phyloP scores from a whole-genome alignment of 2,329 filamentous ascomycete genomes.

The Botrytis hyacinthi region DNA sequence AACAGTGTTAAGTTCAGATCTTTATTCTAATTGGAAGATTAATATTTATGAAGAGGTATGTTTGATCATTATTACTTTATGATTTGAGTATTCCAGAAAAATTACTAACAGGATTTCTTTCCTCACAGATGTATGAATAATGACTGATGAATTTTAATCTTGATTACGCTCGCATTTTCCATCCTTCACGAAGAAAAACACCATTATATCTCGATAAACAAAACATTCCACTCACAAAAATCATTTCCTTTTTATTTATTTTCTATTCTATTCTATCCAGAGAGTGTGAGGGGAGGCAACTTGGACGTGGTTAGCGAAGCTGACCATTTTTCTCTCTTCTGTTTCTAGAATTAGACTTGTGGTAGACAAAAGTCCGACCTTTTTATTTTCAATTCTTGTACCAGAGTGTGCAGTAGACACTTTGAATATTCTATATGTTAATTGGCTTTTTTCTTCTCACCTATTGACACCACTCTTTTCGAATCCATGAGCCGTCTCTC shows the following conservation, averaged over 20 bases:
- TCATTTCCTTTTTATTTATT: too few species aligned
- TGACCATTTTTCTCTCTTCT: background rate
- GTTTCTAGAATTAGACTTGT: background rate
- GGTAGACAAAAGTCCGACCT: background rate
- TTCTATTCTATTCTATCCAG: background rate
- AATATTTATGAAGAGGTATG: background rate
- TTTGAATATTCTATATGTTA: background rate
- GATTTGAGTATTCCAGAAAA: background rate
- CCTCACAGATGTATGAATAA: background rate
- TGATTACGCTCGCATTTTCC: background rate
- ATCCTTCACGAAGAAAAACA: background rate
- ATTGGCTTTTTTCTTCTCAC: background rate
- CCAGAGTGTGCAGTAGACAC: background rate
- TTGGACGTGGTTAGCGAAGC: background rate
- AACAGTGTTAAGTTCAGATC: background rate
- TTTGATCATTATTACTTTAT: background rate
- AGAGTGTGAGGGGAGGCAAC: background rate
- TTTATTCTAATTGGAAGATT: background rate
- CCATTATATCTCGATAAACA: background rate
- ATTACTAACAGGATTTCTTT: background rate
- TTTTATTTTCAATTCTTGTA: background rate
- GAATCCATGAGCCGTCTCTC: background rate
- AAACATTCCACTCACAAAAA: background rate
- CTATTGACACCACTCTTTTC: background rate
- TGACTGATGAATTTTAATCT: background rate